Evolutionary conservation across 768 basidiomycete species (phyloP).

Genomic region (Boletus eberwhitei): DNA sequence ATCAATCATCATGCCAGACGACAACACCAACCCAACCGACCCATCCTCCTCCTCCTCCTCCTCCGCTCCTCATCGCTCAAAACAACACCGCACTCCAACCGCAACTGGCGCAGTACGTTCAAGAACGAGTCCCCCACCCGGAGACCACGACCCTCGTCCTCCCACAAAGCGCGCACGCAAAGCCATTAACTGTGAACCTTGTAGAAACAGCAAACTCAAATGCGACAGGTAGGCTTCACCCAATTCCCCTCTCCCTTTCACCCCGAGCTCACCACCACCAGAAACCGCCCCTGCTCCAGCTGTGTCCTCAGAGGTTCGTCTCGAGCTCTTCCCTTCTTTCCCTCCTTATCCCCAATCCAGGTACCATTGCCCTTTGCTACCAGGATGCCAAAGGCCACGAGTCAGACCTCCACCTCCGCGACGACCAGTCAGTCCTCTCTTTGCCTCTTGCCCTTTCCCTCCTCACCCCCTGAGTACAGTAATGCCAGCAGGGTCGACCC

Average conservation of each 20-base stretch:
- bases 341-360: slow-evolving; percentile 36
- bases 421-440: slow-evolving; percentile 39
- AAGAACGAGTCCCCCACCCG: slow-evolving; percentile 45
- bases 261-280: slow-evolving; percentile 25
- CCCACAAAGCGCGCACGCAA: slow-evolving; percentile 82
- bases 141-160: slow-evolving; percentile 57
- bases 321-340: slow-evolving; percentile 3
- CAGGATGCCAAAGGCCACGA: slow-evolving; percentile 70
- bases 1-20: slow-evolving; percentile 33
- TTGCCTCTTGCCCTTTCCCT: slow-evolving; percentile 29
- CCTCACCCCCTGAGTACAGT: slow-evolving; percentile 31
- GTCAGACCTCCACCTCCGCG: slow-evolving; percentile 49
- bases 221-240: slow-evolving; percentile 67
- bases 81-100: slow-evolving; percentile 15
- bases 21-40: slow-evolving; percentile 16
- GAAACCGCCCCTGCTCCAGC: slow-evolving; percentile 85
- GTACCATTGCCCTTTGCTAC: slow-evolving; percentile 79
- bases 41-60: slow-evolving; percentile 15
- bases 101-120: slow-evolving; percentile 43
- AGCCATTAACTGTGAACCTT: slow-evolving; percentile 87
- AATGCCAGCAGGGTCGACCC: slow-evolving; percentile 37
- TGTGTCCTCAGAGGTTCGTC: slow-evolving; percentile 75
- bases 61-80: slow-evolving; percentile 12
- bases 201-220: slow-evolving; percentile 83
- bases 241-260: no score